Conservation (phyloP, 192 early-diverging fungal species). For the Backusella morwellensis region DNA sequence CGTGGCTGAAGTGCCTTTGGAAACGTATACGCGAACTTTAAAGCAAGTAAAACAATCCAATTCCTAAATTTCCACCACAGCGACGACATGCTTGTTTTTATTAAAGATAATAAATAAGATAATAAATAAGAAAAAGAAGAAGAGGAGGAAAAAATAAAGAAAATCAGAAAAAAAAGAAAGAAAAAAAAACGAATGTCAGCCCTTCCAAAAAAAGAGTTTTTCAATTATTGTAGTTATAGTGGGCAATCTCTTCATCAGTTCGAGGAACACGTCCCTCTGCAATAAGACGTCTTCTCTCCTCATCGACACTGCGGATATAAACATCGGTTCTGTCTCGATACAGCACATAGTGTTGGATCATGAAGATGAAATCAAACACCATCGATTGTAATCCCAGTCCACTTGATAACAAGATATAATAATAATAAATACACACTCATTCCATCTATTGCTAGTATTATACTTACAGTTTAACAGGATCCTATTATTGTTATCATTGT, state of each 20-base stretch:
- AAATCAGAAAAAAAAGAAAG: not conserved
- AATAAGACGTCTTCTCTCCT: conserved; percentile 32
- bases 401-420: conserved; percentile 24
- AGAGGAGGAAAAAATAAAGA: not conserved
- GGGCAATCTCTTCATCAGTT: not conserved
- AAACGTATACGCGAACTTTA: not conserved
- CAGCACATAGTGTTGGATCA: conserved; percentile 80
- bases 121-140: not conserved
- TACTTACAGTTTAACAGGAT: conserved; percentile 61
- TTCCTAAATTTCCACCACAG: not conserved
- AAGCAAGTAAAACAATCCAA: not conserved
- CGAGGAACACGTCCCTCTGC: conserved; percentile 22
- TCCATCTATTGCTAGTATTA: not conserved
- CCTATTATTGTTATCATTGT: conserved; percentile 4
- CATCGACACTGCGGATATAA: conserved; percentile 32
- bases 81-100: conserved; percentile 13
- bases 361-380: conserved; percentile 80
- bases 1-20: not conserved
- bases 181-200: not conserved
- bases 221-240: not conserved
- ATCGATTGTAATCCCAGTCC: conserved; percentile 80
- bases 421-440: not conserved
- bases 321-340: conserved; percentile 50
- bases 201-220: not conserved
- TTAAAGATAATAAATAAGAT: not conserved